phyloP scores from a whole-genome alignment of 176 grass and related monocot genomes.

The Cenchrus fungigraminus region DNA sequence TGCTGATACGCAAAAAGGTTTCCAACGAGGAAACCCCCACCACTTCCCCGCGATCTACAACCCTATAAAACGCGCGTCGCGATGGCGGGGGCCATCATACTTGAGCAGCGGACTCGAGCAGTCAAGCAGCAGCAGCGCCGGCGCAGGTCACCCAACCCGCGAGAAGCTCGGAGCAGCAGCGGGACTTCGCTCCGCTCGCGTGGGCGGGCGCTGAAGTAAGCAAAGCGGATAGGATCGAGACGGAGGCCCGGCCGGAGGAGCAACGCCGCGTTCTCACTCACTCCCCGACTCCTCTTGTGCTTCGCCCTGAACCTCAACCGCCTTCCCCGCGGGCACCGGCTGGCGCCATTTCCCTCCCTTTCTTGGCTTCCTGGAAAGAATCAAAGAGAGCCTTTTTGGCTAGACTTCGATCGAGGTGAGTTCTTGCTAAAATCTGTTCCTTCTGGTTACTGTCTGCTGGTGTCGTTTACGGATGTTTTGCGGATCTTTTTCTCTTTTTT shows the following conservation, averaged over 20 bases:
- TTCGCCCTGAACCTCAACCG: too few relatives aligned
- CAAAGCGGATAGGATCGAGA: not conserved
- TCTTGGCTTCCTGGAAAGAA: not conserved
- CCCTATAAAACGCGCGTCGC: slow-evolving; percentile 35
- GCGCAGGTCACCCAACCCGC: slow-evolving; percentile 1
- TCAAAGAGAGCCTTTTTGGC: not conserved
- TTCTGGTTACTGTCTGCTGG: not conserved
- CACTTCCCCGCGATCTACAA: not conserved
- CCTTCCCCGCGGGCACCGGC: not conserved
- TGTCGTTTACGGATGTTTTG: not conserved
- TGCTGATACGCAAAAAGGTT: not conserved
- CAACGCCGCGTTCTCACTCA: slow-evolving; percentile 18
- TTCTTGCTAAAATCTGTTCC: not conserved
- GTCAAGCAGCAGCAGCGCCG: not conserved
- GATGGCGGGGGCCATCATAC: not conserved
- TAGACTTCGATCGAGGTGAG: slow-evolving; percentile 1
- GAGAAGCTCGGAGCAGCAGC: not conserved
- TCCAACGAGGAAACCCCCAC: not conserved
- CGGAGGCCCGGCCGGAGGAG: slow-evolving; percentile 6
- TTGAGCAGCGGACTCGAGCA: not conserved
- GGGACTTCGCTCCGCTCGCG: not conserved
- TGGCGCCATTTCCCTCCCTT: not conserved
- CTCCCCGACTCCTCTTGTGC: not conserved
- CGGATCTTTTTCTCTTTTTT: not conserved
- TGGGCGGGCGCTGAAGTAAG: slow-evolving; percentile 22